Conservation (phyloP, 495 filamentous ascomycete genomes). For the Diplogelasinospora grovesii region DNA sequence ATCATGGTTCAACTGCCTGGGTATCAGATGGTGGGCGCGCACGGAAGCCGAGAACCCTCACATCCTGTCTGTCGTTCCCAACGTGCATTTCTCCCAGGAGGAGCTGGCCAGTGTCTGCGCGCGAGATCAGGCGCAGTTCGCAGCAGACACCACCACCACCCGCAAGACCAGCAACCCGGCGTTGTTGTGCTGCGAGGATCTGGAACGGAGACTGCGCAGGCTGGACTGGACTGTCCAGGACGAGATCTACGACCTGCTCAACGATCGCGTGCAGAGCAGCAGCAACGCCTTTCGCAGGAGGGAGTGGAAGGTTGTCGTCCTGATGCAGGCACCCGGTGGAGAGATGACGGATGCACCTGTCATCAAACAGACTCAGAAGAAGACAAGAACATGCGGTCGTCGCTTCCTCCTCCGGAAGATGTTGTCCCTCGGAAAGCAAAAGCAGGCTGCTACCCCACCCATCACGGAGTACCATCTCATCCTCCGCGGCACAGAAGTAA, state of each 20-base stretch:
- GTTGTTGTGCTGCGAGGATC: too few species aligned
- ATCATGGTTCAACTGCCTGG: slow-evolving; percentile 1
- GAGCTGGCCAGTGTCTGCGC: slow-evolving; percentile 7
- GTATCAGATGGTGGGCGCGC: slow-evolving; percentile 4
- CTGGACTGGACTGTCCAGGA: slow-evolving; percentile 20
- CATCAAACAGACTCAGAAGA: neutral
- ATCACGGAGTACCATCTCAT: slow-evolving; percentile 15
- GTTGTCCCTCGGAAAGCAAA: neutral
- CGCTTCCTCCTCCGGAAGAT: neutral
- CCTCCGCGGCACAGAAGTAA: slow-evolving; percentile 9
- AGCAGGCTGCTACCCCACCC: slow-evolving; percentile 1
- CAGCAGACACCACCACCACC: too few species aligned
- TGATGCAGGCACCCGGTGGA: slow-evolving; percentile 8
- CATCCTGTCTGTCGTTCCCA: slow-evolving; percentile 12
- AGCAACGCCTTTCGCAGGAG: slow-evolving; percentile 12
- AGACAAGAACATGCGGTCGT: neutral
- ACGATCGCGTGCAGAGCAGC: slow-evolving; percentile 15
- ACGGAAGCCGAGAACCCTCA: slow-evolving; percentile 8
- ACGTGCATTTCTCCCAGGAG: slow-evolving; percentile 14
- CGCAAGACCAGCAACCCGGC: slow-evolving; percentile 2
- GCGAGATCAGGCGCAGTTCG: slow-evolving; percentile 1
- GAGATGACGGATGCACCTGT: slow-evolving; percentile 9
- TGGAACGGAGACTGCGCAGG: slow-evolving; percentile 9
- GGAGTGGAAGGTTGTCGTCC: slow-evolving; percentile 14
- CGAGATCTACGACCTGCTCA: slow-evolving; percentile 16